phyloP scores from a whole-genome alignment of 108 stramenopile genomes.

The Cyclotella sp. region DNA sequence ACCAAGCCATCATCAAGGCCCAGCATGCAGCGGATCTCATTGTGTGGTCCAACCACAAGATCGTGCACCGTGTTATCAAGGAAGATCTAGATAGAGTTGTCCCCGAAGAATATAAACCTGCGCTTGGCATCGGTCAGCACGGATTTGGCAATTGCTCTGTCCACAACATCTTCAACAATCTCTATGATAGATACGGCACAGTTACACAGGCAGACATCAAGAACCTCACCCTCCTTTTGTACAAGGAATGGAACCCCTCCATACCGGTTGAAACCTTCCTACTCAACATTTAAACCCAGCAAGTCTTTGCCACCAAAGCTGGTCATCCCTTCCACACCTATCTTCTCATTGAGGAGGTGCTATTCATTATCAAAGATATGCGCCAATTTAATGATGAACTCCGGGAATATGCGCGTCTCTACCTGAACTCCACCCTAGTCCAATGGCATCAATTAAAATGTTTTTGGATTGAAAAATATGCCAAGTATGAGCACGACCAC shows the following conservation, averaged over 20 bases:
- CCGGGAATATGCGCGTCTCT: background rate
- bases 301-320: conserved; percentile 2
- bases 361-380: background rate
- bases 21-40: background rate
- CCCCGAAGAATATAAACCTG: background rate
- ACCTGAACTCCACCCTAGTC: background rate
- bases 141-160: background rate
- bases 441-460: background rate
- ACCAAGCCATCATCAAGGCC: background rate
- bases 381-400: background rate
- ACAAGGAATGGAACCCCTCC: background rate
- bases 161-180: background rate
- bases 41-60: background rate
- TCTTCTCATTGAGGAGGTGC: background rate
- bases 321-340: background rate
- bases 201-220: background rate
- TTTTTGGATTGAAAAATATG: conserved; percentile 1
- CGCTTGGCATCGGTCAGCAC: background rate
- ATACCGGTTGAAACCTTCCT: conserved; percentile 1
- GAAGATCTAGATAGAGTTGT: background rate
- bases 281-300: background rate
- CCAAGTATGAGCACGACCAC: background rate
- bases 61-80: background rate
- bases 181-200: background rate
- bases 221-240: background rate